Evolutionary conservation across 768 basidiomycete genomes (phyloP).

Genomic region (Mycena pura): DNA sequence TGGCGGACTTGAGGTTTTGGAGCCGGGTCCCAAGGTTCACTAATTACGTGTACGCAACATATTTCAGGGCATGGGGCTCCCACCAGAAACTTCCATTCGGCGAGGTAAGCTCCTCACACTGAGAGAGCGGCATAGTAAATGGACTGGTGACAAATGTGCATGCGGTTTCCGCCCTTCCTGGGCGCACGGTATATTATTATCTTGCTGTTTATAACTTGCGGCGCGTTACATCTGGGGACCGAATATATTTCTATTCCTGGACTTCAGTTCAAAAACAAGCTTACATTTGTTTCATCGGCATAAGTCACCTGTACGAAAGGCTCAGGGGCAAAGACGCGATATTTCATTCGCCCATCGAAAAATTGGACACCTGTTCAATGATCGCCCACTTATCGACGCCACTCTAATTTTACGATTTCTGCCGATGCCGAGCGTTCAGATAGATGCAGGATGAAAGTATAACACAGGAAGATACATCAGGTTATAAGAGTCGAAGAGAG

Average conservation of each 20-base stretch:
- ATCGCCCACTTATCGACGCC: background rate
- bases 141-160: background rate
- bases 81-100: conserved; percentile 7
- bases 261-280: conserved; percentile 3
- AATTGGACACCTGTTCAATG: background rate
- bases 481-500: background rate
- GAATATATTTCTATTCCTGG: background rate
- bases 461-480: background rate
- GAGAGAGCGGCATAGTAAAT: background rate
- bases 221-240: background rate
- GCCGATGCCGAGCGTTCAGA: too few relatives aligned
- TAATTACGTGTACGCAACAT: too few relatives aligned
- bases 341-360: too few relatives aligned
- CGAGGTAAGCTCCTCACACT: background rate
- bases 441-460: background rate
- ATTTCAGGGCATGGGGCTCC: conserved; percentile 1
- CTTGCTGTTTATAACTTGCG: conserved; percentile 1
- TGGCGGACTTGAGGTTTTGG: too few relatives aligned
- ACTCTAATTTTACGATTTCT: background rate
- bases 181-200: conserved; percentile 7
- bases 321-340: background rate
- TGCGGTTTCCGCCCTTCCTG: conserved; percentile 1
- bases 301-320: background rate
- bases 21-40: too few relatives aligned
- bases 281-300: background rate